Evolutionary conservation across 371 early-diverging fungal genomes (phyloP).

Genomic region (Sporodiniella umbellata): DNA sequence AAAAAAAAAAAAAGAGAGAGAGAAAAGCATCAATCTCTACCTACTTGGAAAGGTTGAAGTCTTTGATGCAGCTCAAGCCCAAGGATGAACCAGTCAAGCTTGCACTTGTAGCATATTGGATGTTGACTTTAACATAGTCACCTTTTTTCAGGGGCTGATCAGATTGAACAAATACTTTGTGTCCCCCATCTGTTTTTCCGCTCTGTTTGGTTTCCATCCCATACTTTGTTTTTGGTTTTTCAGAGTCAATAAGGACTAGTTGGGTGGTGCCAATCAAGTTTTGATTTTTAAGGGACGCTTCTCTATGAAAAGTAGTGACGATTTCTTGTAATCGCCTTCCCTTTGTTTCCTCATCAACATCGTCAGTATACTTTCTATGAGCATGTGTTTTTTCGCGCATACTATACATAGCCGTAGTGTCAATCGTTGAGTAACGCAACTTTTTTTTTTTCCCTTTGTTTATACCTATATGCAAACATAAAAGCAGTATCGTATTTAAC

Average conservation of each 20-base stretch:
- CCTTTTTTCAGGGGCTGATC: conserved; percentile 20
- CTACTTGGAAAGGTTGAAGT: conserved; percentile 4
- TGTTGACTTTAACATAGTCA: conserved; percentile 33
- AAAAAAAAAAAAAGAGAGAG: not conserved
- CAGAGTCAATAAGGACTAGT: conserved; percentile 67
- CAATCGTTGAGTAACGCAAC: not conserved
- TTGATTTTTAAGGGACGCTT: conserved; percentile 54
- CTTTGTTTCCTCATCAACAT: conserved; percentile 65
- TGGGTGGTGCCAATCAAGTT: conserved; percentile 50
- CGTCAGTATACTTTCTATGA: conserved; percentile 64
- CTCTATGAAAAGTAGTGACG: conserved; percentile 60
- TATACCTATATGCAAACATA: conserved; percentile 74
- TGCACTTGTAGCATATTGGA: conserved; percentile 32
- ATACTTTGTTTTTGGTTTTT: conserved; percentile 40
- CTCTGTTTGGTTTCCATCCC: conserved; percentile 30
- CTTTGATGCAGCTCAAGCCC: conserved; percentile 13
- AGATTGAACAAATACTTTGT: conserved; percentile 46
- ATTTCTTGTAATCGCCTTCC: conserved; percentile 62
- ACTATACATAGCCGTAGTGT: too few relatives aligned
- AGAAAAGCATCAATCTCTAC: not conserved
- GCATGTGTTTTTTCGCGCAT: conserved; percentile 80
- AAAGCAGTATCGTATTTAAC: conserved; percentile 77
- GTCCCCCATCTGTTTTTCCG: conserved; percentile 62
- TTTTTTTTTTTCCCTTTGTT: not conserved
- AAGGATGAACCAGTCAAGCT: conserved; percentile 27